These are phyloP conservation scores for Podaxis sp. DNA, from an alignment of 768 basidiomycete genomes.

Conservation along the genomic window DNA sequence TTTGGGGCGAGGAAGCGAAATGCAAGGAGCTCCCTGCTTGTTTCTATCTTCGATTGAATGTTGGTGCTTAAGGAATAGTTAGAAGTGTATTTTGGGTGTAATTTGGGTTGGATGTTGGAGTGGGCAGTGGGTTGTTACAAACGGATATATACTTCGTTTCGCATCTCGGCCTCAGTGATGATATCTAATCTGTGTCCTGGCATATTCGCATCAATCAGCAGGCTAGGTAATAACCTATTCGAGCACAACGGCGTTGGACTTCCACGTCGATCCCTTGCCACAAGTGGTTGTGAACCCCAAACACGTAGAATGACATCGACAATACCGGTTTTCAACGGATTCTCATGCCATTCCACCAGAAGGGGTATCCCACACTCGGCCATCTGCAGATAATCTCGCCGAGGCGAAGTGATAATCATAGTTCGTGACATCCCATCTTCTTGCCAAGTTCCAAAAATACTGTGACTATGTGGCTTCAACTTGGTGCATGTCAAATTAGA, in stretches of 20 bases:
- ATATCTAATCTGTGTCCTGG: neutral
- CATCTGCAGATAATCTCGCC: neutral
- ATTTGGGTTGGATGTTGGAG: neutral
- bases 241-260: neutral
- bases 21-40: neutral
- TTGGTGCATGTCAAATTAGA: neutral
- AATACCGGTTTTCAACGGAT: neutral
- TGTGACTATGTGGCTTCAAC: neutral
- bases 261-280: neutral
- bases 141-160: neutral
- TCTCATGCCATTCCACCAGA: neutral
- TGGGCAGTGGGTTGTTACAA: neutral
- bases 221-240: neutral
- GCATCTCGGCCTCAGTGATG: neutral
- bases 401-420: slow-evolving; percentile 1
- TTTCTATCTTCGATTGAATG: neutral
- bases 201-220: neutral
- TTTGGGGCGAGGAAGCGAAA: slow-evolving; percentile 1
- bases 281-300: neutral
- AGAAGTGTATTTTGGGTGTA: neutral
- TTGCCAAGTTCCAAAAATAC: neutral
- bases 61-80: neutral
- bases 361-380: neutral
- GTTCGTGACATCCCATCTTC: neutral
- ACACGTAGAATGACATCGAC: neutral